These are phyloP conservation scores for Gymnopilus junonius DNA, from an alignment of 768 basidiomycete species.

Conservation along the genomic window DNA sequence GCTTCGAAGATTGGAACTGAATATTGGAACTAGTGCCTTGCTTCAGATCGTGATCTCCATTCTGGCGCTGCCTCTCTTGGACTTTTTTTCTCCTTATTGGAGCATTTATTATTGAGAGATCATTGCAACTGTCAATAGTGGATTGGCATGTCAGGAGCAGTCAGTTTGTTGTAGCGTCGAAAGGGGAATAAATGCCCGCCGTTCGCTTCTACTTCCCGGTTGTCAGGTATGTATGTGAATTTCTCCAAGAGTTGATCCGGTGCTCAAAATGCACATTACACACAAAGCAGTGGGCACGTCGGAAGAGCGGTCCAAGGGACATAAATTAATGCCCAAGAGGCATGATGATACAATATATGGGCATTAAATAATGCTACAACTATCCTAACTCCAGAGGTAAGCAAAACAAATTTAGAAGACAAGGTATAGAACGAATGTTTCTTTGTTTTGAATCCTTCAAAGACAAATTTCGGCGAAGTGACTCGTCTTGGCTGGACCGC, in stretches of 20 bases:
- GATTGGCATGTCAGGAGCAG: too few relatives aligned
- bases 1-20: too few relatives aligned
- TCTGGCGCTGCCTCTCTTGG: too few relatives aligned
- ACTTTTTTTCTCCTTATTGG: too few relatives aligned
- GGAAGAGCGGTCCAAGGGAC: background rate
- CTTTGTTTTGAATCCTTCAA: background rate
- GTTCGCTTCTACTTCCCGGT: background rate
- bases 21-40: too few relatives aligned
- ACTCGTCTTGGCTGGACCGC: background rate
- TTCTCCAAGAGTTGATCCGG: background rate
- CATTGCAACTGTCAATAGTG: too few relatives aligned
- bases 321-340: background rate
- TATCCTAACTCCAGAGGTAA: background rate
- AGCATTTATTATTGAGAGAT: too few relatives aligned
- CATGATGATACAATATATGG: background rate
- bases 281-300: background rate
- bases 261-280: background rate
- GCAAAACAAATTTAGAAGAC: background rate
- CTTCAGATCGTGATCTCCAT: too few relatives aligned
- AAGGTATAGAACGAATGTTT: background rate
- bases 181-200: too few relatives aligned
- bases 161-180: too few relatives aligned
- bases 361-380: conserved; percentile 1
- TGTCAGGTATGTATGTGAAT: background rate
- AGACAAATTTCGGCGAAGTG: background rate